These are phyloP conservation scores for Mortierella sp. DNA, from an alignment of 371 early-diverging fungal species.

Conservation along the genomic window DNA sequence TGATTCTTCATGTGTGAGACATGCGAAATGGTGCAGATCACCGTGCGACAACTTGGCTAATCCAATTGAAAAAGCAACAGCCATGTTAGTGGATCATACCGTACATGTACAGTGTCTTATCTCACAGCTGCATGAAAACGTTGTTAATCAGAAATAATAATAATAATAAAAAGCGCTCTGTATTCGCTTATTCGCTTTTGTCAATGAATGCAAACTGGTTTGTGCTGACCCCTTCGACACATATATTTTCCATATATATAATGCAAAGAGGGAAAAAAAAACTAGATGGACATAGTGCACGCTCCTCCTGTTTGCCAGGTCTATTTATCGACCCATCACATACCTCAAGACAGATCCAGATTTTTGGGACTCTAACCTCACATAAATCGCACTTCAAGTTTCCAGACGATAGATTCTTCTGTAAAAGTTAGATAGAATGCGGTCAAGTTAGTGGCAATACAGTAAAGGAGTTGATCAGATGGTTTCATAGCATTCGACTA, in stretches of 20 bases:
- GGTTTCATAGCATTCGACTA: neutral
- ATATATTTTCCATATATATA: no score
- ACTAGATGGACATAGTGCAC: neutral
- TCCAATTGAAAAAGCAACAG: neutral
- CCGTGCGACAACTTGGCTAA: constrained; percentile 45
- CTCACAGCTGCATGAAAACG: neutral
- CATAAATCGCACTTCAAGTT: constrained; percentile 48
- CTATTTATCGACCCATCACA: neutral
- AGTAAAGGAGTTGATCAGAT: neutral
- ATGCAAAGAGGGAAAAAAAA: neutral
- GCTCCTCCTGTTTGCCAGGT: neutral
- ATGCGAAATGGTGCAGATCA: constrained; percentile 46
- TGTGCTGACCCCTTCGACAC: no score
- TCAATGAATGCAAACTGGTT: neutral
- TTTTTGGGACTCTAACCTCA: constrained; percentile 39
- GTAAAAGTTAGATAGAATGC: neutral
- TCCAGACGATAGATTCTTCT: constrained; percentile 53
- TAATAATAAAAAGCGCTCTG: neutral
- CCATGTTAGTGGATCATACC: neutral
- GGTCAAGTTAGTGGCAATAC: neutral
- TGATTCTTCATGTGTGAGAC: constrained; percentile 47
- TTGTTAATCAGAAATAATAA: neutral
- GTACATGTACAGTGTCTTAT: neutral
- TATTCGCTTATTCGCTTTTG: no score
- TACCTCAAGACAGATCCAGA: constrained; percentile 57